Evolutionary conservation across 1,284 basidiomycete genomes (phyloP), one percentile per base, ranked within the genome.

Genomic region (Trametes polyzona): DNA sequence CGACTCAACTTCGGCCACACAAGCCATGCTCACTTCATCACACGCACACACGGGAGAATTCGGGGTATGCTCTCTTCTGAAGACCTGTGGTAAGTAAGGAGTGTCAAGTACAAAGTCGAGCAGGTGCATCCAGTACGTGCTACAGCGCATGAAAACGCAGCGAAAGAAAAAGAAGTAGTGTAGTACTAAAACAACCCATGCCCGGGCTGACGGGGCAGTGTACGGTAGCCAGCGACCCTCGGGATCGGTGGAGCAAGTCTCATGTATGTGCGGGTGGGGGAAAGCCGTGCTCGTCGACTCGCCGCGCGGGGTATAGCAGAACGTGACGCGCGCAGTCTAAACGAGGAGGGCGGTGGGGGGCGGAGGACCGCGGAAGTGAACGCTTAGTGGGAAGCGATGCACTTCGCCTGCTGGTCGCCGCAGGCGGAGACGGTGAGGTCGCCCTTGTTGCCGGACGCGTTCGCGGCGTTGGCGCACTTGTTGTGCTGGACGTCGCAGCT

Each of bases 401-500:
- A 83, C 52, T 74, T 67, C 36, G 61, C 76, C 64, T 80, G 76
- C 70, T 84, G 83, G 44, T 67, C 59, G 53, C 80, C 79, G 67
- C 83, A 84, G 52, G 81, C 78, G 8, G 70, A 66, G 52, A 83
- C 83, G 32, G 76, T 74, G 61, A 85, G 69, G 30, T 72, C 75
- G 41, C 68, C 70, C 60, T 69, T 66, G 65, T 74, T 71, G 24
- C 73, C 73, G 17, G 70, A 70, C 47, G 69, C 56, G 63, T 77
- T 77, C 59, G 71, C 69, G 12, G 68, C 67, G 65, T 72, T 65
- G 30, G 71, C 69, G 61, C 71, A 86, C 58, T 74, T 49, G 72
- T 84, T 84, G 68, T 84, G 76, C 71, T 84, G 83, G 35, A 84
- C 78, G 62, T 84, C 82, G 71, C 85, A 86, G 7, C 81, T 83